Percentiles rank a stretch among this genome's conserved stretches.
phyloP scores from a whole-genome alignment of 768 basidiomycete genomes.

The Cyclocybe cylindracea region DNA sequence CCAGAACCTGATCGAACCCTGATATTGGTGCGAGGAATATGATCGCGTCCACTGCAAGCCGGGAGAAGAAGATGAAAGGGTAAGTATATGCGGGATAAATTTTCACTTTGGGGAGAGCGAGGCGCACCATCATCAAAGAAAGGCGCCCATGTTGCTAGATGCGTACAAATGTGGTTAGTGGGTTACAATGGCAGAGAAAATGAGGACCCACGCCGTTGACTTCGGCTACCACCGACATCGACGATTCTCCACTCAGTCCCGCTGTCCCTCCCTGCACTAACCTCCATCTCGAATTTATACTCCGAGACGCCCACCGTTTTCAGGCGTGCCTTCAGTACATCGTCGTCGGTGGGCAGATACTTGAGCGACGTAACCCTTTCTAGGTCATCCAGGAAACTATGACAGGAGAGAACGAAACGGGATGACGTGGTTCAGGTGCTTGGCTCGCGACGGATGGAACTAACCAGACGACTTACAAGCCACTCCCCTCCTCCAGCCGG shows the following conservation, averaged over 20 bases:
- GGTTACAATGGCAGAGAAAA: not conserved
- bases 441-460: not conserved
- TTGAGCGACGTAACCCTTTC: slow-evolving; percentile 62
- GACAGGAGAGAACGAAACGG: slow-evolving; percentile 6
- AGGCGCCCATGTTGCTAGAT: slow-evolving; percentile 64
- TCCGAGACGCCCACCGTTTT: slow-evolving; percentile 81
- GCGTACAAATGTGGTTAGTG: not conserved
- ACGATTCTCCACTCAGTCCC: slow-evolving; percentile 76
- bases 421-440: not conserved
- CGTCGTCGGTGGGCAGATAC: slow-evolving; percentile 75
- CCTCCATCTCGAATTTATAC: slow-evolving; percentile 79
- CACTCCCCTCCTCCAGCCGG: slow-evolving; percentile 68
- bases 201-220: slow-evolving; percentile 40
- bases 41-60: slow-evolving; percentile 59
- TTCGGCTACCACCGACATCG: slow-evolving; percentile 77
- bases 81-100: not conserved
- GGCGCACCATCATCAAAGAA: slow-evolving; percentile 61
- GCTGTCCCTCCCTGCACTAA: slow-evolving; percentile 49
- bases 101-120: not conserved
- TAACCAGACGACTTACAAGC: slow-evolving; percentile 58
- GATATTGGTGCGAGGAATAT: slow-evolving; percentile 79
- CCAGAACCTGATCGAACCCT: slow-evolving; percentile 70
- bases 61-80: not conserved
- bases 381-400: slow-evolving; percentile 71
- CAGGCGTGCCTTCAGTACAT: slow-evolving; percentile 74